A percentile compares a stretch with the other conserved stretches of the same genome.
These are phyloP conservation scores for Magnusiomyces sp. DNA, from an alignment of 1,139 yeast species.

Conservation along the genomic window DNA sequence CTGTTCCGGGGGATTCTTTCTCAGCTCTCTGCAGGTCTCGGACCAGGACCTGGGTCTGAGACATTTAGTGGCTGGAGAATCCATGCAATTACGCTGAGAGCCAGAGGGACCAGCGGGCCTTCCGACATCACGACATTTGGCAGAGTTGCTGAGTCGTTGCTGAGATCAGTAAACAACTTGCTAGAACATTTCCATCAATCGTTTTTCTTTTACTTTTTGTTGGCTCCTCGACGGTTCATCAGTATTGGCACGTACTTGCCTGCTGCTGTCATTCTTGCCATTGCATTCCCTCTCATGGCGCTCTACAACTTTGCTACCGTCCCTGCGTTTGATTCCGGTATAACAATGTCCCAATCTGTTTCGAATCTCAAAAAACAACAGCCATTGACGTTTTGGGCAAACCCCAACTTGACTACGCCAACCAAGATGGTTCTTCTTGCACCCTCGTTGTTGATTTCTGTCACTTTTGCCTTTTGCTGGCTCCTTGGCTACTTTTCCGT, in stretches of 20 bases:
- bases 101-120: slow-evolving; percentile 48
- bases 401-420: neutral
- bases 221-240: slow-evolving; percentile 73
- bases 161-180: slow-evolving; percentile 84
- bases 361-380: slow-evolving; percentile 1
- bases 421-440: slow-evolving; percentile 8
- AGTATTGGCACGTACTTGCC: slow-evolving; percentile 94
- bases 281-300: slow-evolving; percentile 64
- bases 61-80: slow-evolving; percentile 96
- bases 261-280: slow-evolving; percentile 65
- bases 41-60: slow-evolving; percentile 61
- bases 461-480: slow-evolving; percentile 17
- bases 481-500: slow-evolving; percentile 19
- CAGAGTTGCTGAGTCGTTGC: slow-evolving; percentile 75
- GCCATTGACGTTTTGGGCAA: neutral
- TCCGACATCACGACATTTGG: slow-evolving; percentile 88
- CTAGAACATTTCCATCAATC: slow-evolving; percentile 96
- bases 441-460: slow-evolving; percentile 21
- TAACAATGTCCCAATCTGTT: slow-evolving; percentile 4
- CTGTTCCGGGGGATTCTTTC: slow-evolving; percentile 56
- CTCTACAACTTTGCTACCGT: slow-evolving; percentile 36
- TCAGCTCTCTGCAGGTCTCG: slow-evolving; percentile 64
- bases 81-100: slow-evolving; percentile 77
- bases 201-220: slow-evolving; percentile 80
- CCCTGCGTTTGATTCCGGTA: slow-evolving; percentile 9